Base-by-base conservation (phyloP, 495 filamentous ascomycete species). In the Penicilliopsis zonata region DNA sequence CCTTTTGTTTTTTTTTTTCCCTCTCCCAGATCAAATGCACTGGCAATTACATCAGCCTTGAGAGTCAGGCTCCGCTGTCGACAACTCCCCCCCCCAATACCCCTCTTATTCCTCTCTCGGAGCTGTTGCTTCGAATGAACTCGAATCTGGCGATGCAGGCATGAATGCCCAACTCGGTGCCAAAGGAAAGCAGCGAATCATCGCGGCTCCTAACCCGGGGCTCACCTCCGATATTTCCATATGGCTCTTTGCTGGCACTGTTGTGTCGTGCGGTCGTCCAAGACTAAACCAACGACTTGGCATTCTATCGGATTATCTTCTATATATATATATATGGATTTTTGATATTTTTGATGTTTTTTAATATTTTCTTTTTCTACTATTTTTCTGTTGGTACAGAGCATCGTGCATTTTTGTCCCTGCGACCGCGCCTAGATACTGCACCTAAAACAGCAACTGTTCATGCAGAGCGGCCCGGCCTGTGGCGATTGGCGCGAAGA, bases 391-490 rank as follows among this genome's bases (percentile, higher is more conserved):
- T 5, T 27, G 4, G n/a, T n/a, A n/a, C n/a, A n/a, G n/a, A n/a
- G n/a, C n/a, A n/a, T n/a, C n/a, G n/a, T n/a, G n/a, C n/a, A n/a
- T n/a, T n/a, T n/a, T n/a, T n/a, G n/a, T n/a, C n/a, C n/a, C n/a
- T n/a, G n/a, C n/a, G n/a, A n/a, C n/a, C n/a, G n/a, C n/a, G n/a
- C n/a, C n/a, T n/a, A n/a, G n/a, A n/a, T n/a, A n/a, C n/a, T n/a
- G n/a, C n/a, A 4, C 25, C 25, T n/a, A 5, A 36, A 37, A 34
- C 30, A 18, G 38, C 37, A 38, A 33, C 33, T 38, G 34, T 40
- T 52, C 48, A 54, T 58, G 57, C 57, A 61, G 34, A 46, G 52
- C 54, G 50, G 54, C 57, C 54, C 49, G 45, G 50, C 39, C 33
- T 41, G 26, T 43, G 40, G 18, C 32, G 34, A 40, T 44, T 42